Evolutionary conservation across 257 asterid genomes (phyloP).

Genomic region (Ajuga chamaepitys): DNA sequence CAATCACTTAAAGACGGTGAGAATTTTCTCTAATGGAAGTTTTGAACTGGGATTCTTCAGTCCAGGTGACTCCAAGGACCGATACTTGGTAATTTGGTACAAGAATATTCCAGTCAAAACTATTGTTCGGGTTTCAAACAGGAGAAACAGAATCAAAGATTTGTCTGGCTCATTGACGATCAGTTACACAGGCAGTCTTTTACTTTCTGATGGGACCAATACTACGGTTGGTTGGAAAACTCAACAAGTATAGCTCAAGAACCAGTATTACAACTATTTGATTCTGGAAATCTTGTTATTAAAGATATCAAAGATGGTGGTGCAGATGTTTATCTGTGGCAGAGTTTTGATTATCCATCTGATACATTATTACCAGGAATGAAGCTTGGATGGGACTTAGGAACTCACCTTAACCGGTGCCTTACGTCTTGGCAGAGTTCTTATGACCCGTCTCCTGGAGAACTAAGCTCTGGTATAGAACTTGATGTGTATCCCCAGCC

Average conservation of each 20-base stretch:
- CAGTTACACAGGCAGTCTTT: slow-evolving; percentile 13
- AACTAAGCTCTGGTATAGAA: slow-evolving; percentile 19
- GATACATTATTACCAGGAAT: slow-evolving; percentile 43
- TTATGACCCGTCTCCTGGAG: slow-evolving; percentile 37
- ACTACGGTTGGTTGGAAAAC: slow-evolving; percentile 21
- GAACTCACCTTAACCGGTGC: slow-evolving; percentile 16
- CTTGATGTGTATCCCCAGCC: slow-evolving; percentile 28
- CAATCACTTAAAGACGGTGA: slow-evolving; percentile 24
- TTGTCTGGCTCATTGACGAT: slow-evolving; percentile 20
- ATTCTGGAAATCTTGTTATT: slow-evolving; percentile 27
- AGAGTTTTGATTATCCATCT: slow-evolving; percentile 36
- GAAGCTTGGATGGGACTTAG: slow-evolving; percentile 42
- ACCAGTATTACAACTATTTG: slow-evolving; percentile 19
- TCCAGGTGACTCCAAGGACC: slow-evolving; percentile 21
- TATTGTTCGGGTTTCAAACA: slow-evolving; percentile 39
- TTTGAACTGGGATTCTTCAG: slow-evolving; percentile 36
- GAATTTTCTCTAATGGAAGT: slow-evolving; percentile 25
- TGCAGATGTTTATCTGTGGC: slow-evolving; percentile 19
- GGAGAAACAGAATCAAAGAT: slow-evolving; percentile 22
- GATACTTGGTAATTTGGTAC: slow-evolving; percentile 38
- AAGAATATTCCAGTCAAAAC: slow-evolving; percentile 33
- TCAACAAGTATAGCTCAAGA: slow-evolving; percentile 11
- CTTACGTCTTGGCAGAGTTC: slow-evolving; percentile 28
- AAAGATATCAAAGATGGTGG: slow-evolving; percentile 12
- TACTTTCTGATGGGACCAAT: slow-evolving; percentile 13